Evolutionary conservation across 2,329 filamentous ascomycete species (phyloP), one percentile per base, ranked within the genome.

Genomic region (Basipetospora chlamydospora): DNA sequence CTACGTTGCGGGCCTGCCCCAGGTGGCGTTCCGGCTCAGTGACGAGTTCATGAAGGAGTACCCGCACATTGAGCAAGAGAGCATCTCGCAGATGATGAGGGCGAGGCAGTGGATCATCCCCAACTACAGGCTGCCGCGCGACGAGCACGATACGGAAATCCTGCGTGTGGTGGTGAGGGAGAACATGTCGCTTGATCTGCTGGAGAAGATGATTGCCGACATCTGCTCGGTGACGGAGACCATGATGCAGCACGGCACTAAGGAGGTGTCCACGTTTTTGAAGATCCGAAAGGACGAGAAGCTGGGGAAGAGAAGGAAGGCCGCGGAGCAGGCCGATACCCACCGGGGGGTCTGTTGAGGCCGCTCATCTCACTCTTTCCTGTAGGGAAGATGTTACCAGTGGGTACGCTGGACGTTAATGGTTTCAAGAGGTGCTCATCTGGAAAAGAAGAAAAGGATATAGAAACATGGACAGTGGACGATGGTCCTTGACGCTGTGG

Each of bases 101-200:
- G 70, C 71, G 4, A 75, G 75, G 48, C 73, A 80, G 53, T 81
- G 79, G 59, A 80, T 81, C 41, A 74, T 81, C 39, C 77, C 76
- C 16, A 80, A 80, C 57, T 81, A 81, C 49, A 67, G 73, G 2
- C 60, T 81, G 5, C 77, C 77, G 7, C 75, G 75, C 0, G 61
- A 59, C 29, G 71, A 73, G 48, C 66, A 76, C 12, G 60, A 67
- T 37, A 76, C 59, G 1, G 75, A 81, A 53, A 81, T 80, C 41
- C 53, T 81, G 37, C 61, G 77, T n/a, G 65, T 80, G 1, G 77
- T 80, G 3, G 63, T 81, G 6, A 63, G 77, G 31, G 76, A 81
- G 54, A 73, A 61, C 46, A 72, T 81, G 70, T 72, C 64, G n/a
- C 55, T 79, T n/a, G 76, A 80, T 49, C 58, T 81, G 33, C 58